Evolutionary conservation across 805 yeast genomes (phyloP).

Genomic region (Yarrowia phangngaensis): DNA sequence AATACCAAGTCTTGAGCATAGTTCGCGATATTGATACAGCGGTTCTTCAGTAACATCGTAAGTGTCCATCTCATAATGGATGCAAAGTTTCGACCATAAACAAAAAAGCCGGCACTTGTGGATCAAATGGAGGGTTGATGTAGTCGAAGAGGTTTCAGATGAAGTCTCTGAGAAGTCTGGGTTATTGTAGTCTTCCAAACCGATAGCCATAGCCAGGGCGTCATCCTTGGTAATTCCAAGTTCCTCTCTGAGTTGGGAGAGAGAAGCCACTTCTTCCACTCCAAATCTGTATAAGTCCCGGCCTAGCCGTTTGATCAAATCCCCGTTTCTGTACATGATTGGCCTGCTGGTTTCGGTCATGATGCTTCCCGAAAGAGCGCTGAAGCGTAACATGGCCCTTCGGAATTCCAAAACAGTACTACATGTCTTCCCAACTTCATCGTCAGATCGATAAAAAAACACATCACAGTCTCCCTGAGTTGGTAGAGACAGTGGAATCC

Average conservation of each 20-base stretch:
- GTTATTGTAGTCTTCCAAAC: neutral
- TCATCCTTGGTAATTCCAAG: conserved; percentile 18
- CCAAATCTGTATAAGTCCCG: conserved; percentile 12
- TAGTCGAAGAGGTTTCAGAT: conserved; percentile 6
- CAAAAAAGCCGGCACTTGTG: conserved; percentile 21
- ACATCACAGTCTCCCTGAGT: conserved; percentile 25
- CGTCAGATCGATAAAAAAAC: conserved; percentile 16
- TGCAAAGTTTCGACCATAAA: conserved; percentile 18
- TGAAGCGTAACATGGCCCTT: conserved; percentile 17
- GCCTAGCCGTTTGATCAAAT: conserved; percentile 15
- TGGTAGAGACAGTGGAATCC: conserved; percentile 15
- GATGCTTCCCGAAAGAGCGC: conserved; percentile 10
- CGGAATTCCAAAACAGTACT: conserved; percentile 8
- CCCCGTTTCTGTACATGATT: conserved; percentile 10
- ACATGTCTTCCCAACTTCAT: conserved; percentile 9
- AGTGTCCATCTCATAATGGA: conserved; percentile 24
- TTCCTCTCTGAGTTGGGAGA: conserved; percentile 12
- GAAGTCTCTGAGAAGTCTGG: conserved; percentile 10
- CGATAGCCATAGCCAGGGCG: conserved; percentile 3
- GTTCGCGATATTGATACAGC: conserved; percentile 11
- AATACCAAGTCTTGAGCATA: conserved; percentile 6
- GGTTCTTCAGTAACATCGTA: conserved; percentile 21
- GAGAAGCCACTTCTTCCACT: conserved; percentile 8
- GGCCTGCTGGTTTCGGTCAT: conserved; percentile 23
- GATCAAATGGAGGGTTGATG: conserved; percentile 17